Base-by-base conservation (phyloP, 2,329 filamentous ascomycete species). In the Hypomyces perniciosus region DNA sequence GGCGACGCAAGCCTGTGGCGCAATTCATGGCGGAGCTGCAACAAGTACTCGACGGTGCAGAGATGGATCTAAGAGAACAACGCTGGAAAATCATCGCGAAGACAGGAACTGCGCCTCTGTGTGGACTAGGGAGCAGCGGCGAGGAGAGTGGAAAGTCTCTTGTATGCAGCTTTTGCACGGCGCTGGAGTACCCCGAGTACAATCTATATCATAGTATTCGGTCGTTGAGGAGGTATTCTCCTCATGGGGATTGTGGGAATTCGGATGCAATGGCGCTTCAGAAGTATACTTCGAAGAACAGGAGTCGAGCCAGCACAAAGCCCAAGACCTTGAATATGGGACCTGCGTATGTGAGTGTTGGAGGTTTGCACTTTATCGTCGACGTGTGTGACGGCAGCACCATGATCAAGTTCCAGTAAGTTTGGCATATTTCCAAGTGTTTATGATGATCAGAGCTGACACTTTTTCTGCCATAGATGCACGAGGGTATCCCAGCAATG, bases 401-500 rank as follows among this genome's bases (percentile, higher is more conserved):
- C 8, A 47, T 48, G 29, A 42, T 54, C 37, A 50, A 46, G 30
- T 51, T 51, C 12, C 45, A 48, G 48, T 54, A 27, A 31, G 51
- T 39, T 26, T n/a, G 20, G 20, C 20, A 20, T 20, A 20, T 20
- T 20, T 20, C 20, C 20, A 20, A 20, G 2, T 20, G 20, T 20
- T 20, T 20, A 20, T 20, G 20, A 20, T 20, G 20, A 20, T 3
- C 20, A 3, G 20, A 20, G 20, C 20, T 20, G 20, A 20, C 20
- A 20, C n/a, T 35, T 12, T 35, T 35, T 35, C 2, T 35, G 33
- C 3, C 3, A 35, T 35, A 12, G 33, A 28, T n/a, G 44, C n/a
- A 39, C 44, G 28, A 12, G 5, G 33, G 44, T 37, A 2, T 34
- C 44, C 5, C 29, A 39, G 40, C 6, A 7, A 6, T 35, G 41